phyloP scores from a whole-genome alignment of 352 stramenopile genomes.

The Phytophthora foliorum region DNA sequence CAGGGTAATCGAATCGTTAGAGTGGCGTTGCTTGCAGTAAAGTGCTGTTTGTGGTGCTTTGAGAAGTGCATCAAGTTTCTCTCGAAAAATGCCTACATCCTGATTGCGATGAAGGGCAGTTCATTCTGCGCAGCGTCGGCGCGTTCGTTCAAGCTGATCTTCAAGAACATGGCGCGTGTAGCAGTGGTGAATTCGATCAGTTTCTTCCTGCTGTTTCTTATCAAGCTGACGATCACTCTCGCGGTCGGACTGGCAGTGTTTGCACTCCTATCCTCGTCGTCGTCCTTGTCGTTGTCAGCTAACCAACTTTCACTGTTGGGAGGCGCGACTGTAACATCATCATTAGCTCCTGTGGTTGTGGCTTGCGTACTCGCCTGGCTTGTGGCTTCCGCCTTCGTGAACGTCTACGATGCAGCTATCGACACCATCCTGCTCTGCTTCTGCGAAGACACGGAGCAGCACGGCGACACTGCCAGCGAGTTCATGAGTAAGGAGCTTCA shows the following conservation, averaged over 20 bases:
- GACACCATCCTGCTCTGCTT: slow-evolving; percentile 97
- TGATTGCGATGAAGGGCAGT: slow-evolving; percentile 84
- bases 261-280: slow-evolving; percentile 47
- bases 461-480: slow-evolving; percentile 65
- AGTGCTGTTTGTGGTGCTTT: slow-evolving; percentile 97
- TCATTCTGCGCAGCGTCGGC: slow-evolving; percentile 92
- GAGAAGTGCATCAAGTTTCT: slow-evolving; percentile 98
- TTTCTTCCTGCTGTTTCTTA: slow-evolving; percentile 94
- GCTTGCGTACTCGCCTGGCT: slow-evolving; percentile 90
- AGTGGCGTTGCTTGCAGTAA: slow-evolving; percentile 78
- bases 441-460: slow-evolving; percentile 91
- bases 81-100: slow-evolving; percentile 97
- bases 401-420: slow-evolving; percentile 96
- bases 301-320: slow-evolving; percentile 72
- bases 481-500: slow-evolving; percentile 87
- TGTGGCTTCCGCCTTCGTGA: slow-evolving; percentile 91
- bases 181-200: slow-evolving; percentile 93
- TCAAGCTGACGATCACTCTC: slow-evolving; percentile 91
- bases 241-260: slow-evolving; percentile 58
- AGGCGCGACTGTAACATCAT: slow-evolving; percentile 78
- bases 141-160: slow-evolving; percentile 95
- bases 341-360: slow-evolving; percentile 93
- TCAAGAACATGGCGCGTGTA: slow-evolving; percentile 92
- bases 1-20: slow-evolving; percentile 81
- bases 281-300: slow-evolving; percentile 37